These are phyloP conservation scores for Parathielavia appendiculata DNA, from an alignment of 495 filamentous ascomycete species.

Conservation along the genomic window DNA sequence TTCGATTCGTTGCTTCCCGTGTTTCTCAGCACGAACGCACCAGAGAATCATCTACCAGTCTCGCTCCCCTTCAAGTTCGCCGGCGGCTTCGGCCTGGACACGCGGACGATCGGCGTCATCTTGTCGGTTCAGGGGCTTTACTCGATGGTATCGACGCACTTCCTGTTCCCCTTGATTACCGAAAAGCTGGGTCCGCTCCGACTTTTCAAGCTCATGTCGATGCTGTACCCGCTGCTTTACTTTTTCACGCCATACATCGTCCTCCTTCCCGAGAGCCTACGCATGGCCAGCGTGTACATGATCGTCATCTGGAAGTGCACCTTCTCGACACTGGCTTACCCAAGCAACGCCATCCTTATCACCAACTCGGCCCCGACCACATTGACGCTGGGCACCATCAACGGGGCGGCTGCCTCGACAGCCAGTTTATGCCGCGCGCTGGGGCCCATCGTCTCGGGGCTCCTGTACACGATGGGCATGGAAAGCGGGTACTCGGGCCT, in stretches of 20 bases:
- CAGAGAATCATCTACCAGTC: constrained; percentile 35
- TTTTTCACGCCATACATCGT: constrained; percentile 82
- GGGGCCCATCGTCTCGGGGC: constrained; percentile 81
- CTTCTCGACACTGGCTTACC: constrained; percentile 78
- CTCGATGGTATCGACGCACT: constrained; percentile 75
- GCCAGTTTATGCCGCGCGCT: constrained; percentile 83
- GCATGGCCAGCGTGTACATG: constrained; percentile 66
- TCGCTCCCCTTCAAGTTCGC: constrained; percentile 79
- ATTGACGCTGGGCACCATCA: constrained; percentile 80
- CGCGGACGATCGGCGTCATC: constrained; percentile 79
- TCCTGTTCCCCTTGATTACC: constrained; percentile 73
- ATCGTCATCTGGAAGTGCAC: constrained; percentile 86
- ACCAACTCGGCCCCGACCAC: constrained; percentile 76
- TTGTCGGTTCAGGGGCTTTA: constrained; percentile 86
- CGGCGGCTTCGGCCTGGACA: constrained; percentile 76
- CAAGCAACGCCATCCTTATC: constrained; percentile 76
- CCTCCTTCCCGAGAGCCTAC: constrained; percentile 64
- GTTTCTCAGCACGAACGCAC: constrained; percentile 70
- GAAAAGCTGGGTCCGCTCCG: constrained; percentile 66
- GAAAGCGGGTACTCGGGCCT: constrained; percentile 75
- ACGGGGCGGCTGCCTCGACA: constrained; percentile 85
- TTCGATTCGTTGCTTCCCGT: constrained; percentile 93
- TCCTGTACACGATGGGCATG: constrained; percentile 76
- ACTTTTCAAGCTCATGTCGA: constrained; percentile 72
- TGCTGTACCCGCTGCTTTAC: constrained; percentile 86